phyloP scores from a whole-genome alignment of 2,329 filamentous ascomycete species.

The Epichloe festucae region DNA sequence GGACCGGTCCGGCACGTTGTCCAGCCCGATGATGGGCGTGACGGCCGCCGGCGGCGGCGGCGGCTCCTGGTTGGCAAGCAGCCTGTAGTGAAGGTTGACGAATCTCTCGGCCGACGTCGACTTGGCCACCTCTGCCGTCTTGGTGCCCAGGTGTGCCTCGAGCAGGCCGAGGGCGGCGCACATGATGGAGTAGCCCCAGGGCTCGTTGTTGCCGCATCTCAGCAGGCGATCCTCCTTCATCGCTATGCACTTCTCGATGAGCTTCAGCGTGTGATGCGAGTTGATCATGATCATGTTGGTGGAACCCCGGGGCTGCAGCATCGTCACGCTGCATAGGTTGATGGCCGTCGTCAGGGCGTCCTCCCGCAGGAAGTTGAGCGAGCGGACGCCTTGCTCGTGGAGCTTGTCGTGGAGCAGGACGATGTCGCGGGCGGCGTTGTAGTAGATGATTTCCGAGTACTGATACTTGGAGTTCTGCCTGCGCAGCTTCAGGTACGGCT shows the following conservation, averaged over 20 bases:
- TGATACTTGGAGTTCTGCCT: constrained; percentile 49
- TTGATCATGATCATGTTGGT: constrained; percentile 52
- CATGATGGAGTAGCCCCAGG: constrained; percentile 52
- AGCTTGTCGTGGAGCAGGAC: constrained; percentile 49
- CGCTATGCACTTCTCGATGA: constrained; percentile 47
- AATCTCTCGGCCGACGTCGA: constrained; percentile 46
- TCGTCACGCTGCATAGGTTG: constrained; percentile 47
- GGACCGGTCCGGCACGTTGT: constrained; percentile 21
- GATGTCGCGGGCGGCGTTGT: constrained; percentile 48
- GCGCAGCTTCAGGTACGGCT: constrained; percentile 46
- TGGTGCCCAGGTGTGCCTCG: constrained; percentile 45
- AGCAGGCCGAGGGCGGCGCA: constrained; percentile 46
- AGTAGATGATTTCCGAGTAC: constrained; percentile 50
- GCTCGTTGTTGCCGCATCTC: constrained; percentile 50
- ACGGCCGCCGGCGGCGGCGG: constrained; percentile 10
- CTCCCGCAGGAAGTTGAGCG: constrained; percentile 47
- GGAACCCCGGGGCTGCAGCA: constrained; percentile 45
- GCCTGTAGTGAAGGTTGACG: constrained; percentile 43
- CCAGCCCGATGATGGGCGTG: constrained; percentile 15
- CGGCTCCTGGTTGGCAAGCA: constrained; percentile 41
- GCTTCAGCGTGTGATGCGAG: constrained; percentile 43
- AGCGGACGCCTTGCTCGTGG: constrained; percentile 43
- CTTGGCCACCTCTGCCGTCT: constrained; percentile 43
- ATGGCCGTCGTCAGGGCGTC: constrained; percentile 47
- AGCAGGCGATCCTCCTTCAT: constrained; percentile 50